A percentile compares a stretch with the other conserved stretches of the same genome.
Evolutionary conservation across 164 flowering plant species (phyloP).

Genomic region (Protea cynaroides): DNA sequence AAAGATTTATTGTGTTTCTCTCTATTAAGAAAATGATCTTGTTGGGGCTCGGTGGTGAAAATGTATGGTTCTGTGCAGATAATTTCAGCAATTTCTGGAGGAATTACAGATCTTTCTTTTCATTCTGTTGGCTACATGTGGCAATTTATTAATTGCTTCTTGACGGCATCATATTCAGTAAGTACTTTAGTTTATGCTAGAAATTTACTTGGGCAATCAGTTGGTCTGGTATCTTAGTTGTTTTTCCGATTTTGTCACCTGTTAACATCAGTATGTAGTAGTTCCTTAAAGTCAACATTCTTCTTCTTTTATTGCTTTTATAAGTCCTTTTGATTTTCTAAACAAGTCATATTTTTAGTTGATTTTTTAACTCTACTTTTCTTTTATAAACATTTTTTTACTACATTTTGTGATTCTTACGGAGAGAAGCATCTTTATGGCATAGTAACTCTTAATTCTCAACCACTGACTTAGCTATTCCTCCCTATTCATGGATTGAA

Average conservation of each 20-base stretch:
- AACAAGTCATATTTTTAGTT: too few relatives aligned
- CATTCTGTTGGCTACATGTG: slow-evolving; percentile 90
- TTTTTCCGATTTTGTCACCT: not conserved
- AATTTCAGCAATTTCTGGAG: slow-evolving; percentile 91
- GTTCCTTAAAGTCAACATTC: not conserved
- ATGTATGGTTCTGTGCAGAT: slow-evolving; percentile 51
- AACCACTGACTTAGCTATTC: too few relatives aligned
- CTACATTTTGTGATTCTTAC: too few relatives aligned
- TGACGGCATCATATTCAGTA: slow-evolving; percentile 99
- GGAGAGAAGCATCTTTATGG: too few relatives aligned
- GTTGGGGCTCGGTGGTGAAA: not conserved
- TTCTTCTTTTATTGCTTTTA: not conserved
- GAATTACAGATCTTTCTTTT: slow-evolving; percentile 88
- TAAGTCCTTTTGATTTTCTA: too few relatives aligned
- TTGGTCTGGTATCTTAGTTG: not conserved
- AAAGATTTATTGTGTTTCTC: too few relatives aligned
- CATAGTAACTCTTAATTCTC: too few relatives aligned
- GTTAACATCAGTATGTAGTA: not conserved
- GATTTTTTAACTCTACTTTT: too few relatives aligned
- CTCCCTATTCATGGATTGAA: too few relatives aligned
- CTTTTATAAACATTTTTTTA: too few relatives aligned
- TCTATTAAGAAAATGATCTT: too few relatives aligned
- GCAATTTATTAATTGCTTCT: slow-evolving; percentile 84
- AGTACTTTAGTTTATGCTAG: slow-evolving; percentile 20
- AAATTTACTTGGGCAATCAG: not conserved